Evolutionary conservation across 2,329 filamentous ascomycete genomes (phyloP).

Genomic region (Neodidymelliopsis sp.): DNA sequence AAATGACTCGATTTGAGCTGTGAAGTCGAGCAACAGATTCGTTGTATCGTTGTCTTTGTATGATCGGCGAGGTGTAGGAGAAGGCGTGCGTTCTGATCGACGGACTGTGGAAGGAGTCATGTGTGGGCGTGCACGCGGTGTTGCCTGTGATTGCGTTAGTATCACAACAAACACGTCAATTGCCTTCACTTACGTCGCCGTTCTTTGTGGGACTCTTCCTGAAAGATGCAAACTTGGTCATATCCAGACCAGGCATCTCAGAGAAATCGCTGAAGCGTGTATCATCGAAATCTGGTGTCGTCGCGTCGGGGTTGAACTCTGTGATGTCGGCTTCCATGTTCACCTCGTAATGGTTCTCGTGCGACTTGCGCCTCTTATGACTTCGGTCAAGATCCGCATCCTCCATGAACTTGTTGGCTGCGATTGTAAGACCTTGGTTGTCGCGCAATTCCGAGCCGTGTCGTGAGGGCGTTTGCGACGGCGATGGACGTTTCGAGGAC

Average conservation of each 20-base stretch:
- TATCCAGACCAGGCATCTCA: constrained; percentile 75
- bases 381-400: constrained; percentile 34
- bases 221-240: constrained; percentile 81
- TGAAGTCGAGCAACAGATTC: constrained; percentile 86
- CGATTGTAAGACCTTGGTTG: constrained; percentile 50
- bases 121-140: constrained; percentile 46
- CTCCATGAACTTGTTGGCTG: constrained; percentile 44
- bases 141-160: constrained; percentile 28
- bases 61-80: constrained; percentile 62
- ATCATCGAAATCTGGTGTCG: constrained; percentile 63
- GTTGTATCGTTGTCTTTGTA: constrained; percentile 67
- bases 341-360: constrained; percentile 29
- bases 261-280: constrained; percentile 88
- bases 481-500: constrained; percentile 28
- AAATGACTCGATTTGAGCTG: constrained; percentile 73
- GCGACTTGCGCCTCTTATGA: constrained; percentile 31
- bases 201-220: constrained; percentile 58
- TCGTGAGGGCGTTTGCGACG: constrained; percentile 26
- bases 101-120: constrained; percentile 61
- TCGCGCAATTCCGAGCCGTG: constrained; percentile 36
- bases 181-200: constrained; percentile 27
- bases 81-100: constrained; percentile 53
- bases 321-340: constrained; percentile 38
- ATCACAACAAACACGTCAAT: accelerated
- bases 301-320: constrained; percentile 44